Conservation (phyloP, 2,329 filamentous ascomycete species). For the Dothistroma septosporum region DNA sequence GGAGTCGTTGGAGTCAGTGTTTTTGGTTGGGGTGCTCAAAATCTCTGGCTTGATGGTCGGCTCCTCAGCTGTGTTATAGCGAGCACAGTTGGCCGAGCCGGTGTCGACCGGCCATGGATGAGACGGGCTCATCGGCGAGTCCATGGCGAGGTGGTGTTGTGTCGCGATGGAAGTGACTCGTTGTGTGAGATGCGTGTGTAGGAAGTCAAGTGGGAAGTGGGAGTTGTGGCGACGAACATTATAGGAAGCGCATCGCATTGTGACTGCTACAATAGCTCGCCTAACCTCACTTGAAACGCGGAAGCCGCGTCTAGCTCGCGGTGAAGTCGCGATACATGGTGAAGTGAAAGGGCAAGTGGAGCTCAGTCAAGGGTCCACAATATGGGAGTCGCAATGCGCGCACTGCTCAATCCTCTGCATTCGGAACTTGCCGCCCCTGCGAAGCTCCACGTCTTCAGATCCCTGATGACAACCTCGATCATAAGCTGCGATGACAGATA, state of each 20-base stretch:
- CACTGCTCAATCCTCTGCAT: not conserved
- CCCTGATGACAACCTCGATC: not conserved
- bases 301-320: not conserved
- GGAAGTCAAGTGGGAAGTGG: not conserved
- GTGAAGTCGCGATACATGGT: not conserved
- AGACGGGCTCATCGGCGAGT: not conserved
- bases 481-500: not conserved
- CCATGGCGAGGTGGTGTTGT: not conserved
- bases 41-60: slow-evolving; percentile 3
- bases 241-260: not conserved
- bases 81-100: not conserved
- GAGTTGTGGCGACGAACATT: not conserved
- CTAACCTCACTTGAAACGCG: slow-evolving; percentile 1
- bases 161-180: not conserved
- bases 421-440: not conserved
- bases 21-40: not conserved
- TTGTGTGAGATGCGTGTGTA: not conserved
- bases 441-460: no score
- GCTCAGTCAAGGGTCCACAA: not conserved
- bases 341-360: not conserved
- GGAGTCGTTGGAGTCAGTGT: not conserved
- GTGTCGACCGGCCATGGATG: not conserved
- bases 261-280: not conserved
- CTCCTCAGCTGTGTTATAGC: not conserved
- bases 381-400: not conserved